A percentile compares a stretch with the other conserved stretches of the same genome.
Conservation (phyloP, 345 rosid genomes). For the Mallotus nudiflorus region DNA sequence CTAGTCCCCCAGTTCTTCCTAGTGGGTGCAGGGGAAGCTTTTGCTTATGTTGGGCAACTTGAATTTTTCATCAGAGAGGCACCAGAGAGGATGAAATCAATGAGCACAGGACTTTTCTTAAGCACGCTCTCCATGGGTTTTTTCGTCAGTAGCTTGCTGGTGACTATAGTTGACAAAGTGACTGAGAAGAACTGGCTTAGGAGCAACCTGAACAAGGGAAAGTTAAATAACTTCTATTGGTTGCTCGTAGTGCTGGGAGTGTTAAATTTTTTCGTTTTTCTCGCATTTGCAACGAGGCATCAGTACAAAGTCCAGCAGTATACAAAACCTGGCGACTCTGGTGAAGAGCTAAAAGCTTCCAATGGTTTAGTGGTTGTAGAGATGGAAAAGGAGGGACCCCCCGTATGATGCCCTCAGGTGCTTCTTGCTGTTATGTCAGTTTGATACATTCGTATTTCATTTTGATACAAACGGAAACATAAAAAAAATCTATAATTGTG, state of each 20-base stretch:
- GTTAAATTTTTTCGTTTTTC: slow-evolving; percentile 61
- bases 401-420: neutral
- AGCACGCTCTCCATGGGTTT: slow-evolving; percentile 88
- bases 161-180: slow-evolving; percentile 58
- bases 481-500: neutral
- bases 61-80: slow-evolving; percentile 93
- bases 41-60: slow-evolving; percentile 87
- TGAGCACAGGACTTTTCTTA: slow-evolving; percentile 90
- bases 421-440: neutral
- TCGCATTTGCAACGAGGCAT: slow-evolving; percentile 55
- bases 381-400: slow-evolving; percentile 21
- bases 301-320: slow-evolving; percentile 58
- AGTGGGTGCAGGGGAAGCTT: slow-evolving; percentile 94
- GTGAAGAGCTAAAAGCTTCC: slow-evolving; percentile 31
- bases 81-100: slow-evolving; percentile 88
- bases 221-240: slow-evolving; percentile 72
- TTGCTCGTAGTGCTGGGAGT: slow-evolving; percentile 65
- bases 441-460: neutral
- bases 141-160: slow-evolving; percentile 77
- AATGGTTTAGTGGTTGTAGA: slow-evolving; percentile 21
- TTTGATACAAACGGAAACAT: neutral
- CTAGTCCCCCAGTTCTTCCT: slow-evolving; percentile 75
- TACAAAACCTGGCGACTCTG: slow-evolving; percentile 17
- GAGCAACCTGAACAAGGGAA: slow-evolving; percentile 61
- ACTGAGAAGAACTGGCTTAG: slow-evolving; percentile 68